Percentiles rank a stretch among this genome's conserved stretches.
phyloP scores from a whole-genome alignment of 352 stramenopile species.

The Phytophthora agathidicida region DNA sequence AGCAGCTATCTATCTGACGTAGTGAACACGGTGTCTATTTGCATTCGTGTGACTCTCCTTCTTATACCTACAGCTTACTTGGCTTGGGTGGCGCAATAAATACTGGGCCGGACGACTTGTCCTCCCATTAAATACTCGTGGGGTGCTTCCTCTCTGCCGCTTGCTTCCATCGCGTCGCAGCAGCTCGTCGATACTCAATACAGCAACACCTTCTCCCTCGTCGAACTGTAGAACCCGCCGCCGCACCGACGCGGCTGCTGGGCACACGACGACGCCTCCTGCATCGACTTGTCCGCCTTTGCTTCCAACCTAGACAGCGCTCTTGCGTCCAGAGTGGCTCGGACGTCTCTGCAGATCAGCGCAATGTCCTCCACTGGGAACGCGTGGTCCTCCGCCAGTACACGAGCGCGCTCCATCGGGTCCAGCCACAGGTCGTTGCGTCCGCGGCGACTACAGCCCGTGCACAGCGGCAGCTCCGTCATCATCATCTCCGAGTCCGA shows the following conservation, averaged over 20 bases:
- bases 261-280: slow-evolving; percentile 3
- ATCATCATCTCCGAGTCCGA: slow-evolving; percentile 31
- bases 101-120: slow-evolving; percentile 23
- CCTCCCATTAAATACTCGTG: slow-evolving; percentile 20
- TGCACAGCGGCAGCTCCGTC: background rate
- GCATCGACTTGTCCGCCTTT: slow-evolving; percentile 20
- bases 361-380: slow-evolving; percentile 51
- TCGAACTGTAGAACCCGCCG: slow-evolving; percentile 1
- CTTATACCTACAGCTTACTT: slow-evolving; percentile 15
- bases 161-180: background rate
- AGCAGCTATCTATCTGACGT: too few species aligned
- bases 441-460: slow-evolving; percentile 9
- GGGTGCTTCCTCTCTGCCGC: background rate
- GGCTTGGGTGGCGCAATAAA: slow-evolving; percentile 32
- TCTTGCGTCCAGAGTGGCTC: slow-evolving; percentile 45
- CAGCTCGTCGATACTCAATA: slow-evolving; percentile 16
- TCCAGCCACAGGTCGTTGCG: slow-evolving; percentile 53
- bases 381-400: slow-evolving; percentile 40
- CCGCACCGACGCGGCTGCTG: background rate
- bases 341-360: slow-evolving; percentile 53
- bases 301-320: slow-evolving; percentile 39
- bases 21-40: slow-evolving; percentile 9
- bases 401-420: slow-evolving; percentile 51
- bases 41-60: slow-evolving; percentile 1
- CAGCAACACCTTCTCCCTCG: slow-evolving; percentile 39